Evolutionary conservation across 805 yeast species (phyloP), one percentile per base, ranked within the genome.

Genomic region (Starmerella apicola): DNA sequence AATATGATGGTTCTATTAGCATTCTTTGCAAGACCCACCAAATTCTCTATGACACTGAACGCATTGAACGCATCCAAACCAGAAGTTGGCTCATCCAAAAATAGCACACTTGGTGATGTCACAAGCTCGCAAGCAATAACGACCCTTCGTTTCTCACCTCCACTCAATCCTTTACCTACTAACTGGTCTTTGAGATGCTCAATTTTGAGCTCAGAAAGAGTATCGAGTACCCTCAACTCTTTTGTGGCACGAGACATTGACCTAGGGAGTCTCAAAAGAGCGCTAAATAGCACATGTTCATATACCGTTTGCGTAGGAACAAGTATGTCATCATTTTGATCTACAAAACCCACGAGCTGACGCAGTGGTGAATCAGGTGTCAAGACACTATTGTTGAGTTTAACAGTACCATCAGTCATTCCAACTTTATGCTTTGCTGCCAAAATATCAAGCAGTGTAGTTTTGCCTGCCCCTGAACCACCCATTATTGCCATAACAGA

Each of bases 381-480:
- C 5, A 48, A 26, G 3, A 36, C 39, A 48, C 38, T 46, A 38
- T 97, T 97, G 58, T 91, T 91, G 18, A 85, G 72, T 50, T 67
- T 72, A 10, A 88, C 72, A 2, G 63, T 55, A n/a, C 95, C 96
- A 1, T 64, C 50, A 8, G 74, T 68, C 1, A 49, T 46, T 2
- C 98, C 98, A 25, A 76, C 69, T 55, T 88, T 91, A 55, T 76
- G 72, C 56, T 88, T 91, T 34, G 78, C 81, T 0, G 97, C 97
- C 41, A 91, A 64, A 43, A 91, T 85, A 55, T 91, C 98, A 37
- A 91, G 64, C 32, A 91, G 62, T 0, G 98, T 88, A 1, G 98
- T 88, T 57, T 91, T 91, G 38, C 98, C 98, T 12, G 98, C 97
- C 36, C 98, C 98, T 0, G 96, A 86, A 1, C 96, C 96, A 32